Evolutionary conservation across 2,329 filamentous ascomycete genomes (phyloP), one percentile per base, ranked within the genome.

Genomic region (Phaeosphaeriaceae sp.): DNA sequence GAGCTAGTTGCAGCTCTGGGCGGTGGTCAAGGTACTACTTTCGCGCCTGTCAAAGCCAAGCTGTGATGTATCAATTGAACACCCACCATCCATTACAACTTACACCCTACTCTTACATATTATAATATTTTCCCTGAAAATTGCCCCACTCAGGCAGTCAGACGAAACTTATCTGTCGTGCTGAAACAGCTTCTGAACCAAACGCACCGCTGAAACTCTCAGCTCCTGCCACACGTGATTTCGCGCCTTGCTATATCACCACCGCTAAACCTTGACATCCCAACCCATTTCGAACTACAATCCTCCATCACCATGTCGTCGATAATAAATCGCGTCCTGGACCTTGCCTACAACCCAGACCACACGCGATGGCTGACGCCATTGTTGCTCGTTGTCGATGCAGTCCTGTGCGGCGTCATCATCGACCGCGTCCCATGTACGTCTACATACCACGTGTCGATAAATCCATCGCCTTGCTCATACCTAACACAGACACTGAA

Each of bases 391-490:
- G 70, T 88, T 26, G 78, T 82, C 45, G 92, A 97, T 68, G 85
- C 85, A 6, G 73, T 83, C 15, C 82, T 96, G 17, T 94, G 89
- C 72, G 81, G 77, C 13, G 70, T 90, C 28, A 82, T 97, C 56
- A 88, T 96, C 57, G 86, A 85, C 81, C 92, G 87, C 72, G 81
- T 96, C 49, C 87, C 92, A 33, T 96, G 92, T 96, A 79, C 77
- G 87, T 52, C 38, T 33, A 4, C 15, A 47, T 18, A 56, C 53
- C 58, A 36, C 39, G 35, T 60, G 82, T 43, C 29, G n/a, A n/a
- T n/a, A n/a, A 38, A 26, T 8, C 23, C 41, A 42, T 15, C 6
- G 13, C 45, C n/a, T 41, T 21, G 12, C 42, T 40, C 13, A 53
- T n/a, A 20, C 23, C 18, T n/a, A 17, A 5, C 15, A 35, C 60